Conservation (phyloP, 768 basidiomycete genomes). For the Macrolepiota fuliginosa region DNA sequence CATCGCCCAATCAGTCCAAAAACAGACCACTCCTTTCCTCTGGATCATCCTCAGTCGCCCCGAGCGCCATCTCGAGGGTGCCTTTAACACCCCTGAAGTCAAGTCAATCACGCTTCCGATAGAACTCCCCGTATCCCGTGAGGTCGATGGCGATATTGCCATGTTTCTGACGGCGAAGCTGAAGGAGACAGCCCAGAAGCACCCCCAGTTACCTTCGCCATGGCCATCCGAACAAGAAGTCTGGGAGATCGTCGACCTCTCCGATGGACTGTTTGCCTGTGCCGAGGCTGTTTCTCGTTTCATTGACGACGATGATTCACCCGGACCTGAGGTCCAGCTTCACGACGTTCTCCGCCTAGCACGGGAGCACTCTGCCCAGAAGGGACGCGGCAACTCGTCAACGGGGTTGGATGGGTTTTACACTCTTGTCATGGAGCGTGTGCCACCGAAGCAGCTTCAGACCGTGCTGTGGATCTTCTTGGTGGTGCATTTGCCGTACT, state of each 20-base stretch:
- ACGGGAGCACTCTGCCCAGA: not conserved
- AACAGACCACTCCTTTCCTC: not conserved
- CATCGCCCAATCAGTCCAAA: not conserved
- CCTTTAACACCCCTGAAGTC: not conserved
- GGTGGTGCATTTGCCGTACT: not conserved
- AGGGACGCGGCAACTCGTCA: not conserved
- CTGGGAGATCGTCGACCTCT: not conserved
- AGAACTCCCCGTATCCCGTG: constrained; percentile 8
- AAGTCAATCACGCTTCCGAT: not conserved
- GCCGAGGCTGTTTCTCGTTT: constrained; percentile 9
- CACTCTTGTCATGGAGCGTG: not conserved
- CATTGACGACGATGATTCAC: not conserved
- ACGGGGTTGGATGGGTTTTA: not conserved
- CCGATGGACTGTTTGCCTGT: constrained; percentile 3
- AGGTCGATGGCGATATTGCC: constrained; percentile 8
- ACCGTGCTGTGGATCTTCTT: not conserved
- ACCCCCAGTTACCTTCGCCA: not conserved
- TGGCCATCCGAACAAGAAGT: constrained; percentile 9
- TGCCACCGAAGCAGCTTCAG: not conserved
- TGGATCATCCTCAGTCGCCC: not conserved
- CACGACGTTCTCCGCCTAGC: not conserved
- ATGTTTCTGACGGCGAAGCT: constrained; percentile 8
- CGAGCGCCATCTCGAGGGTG: not conserved
- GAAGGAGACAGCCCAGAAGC: not conserved
- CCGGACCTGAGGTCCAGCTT: not conserved